Base-by-base conservation (phyloP, 2,329 filamentous ascomycete genomes). In the Bertia moriformis region DNA sequence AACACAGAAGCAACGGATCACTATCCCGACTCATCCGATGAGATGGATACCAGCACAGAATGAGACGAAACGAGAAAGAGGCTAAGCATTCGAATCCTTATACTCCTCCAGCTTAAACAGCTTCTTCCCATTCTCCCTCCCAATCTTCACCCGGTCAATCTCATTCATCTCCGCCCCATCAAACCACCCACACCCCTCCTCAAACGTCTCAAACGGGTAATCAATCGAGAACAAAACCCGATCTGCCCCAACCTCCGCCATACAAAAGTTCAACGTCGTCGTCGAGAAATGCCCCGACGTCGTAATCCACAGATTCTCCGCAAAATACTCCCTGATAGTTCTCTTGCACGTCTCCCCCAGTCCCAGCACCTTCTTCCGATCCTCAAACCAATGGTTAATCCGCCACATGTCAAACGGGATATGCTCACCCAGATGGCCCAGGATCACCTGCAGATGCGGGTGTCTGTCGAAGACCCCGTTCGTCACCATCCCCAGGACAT, bases 371-470 rank as follows among this genome's bases (percentile, higher is more conserved):
- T 59, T 58, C 52, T 59, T 58, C 29, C 51, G 46, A 30, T 58
- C 56, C 44, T 59, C 55, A 29, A 59, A 58, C 56, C 56, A 59
- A 42, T 60, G 56, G 39, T 61, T 58, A 30, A 63, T 64, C 1
- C 62, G 54, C 63, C 63, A 67, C 46, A 69, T 53, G 41, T 67
- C 63, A 43, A 66, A 66, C 1, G 65, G 65, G n/a, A 67, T 55
- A 38, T 66, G 62, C 45, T 67, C 64, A 15, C 63, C 63, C 40
- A 67, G 45, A 44, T 68, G 63, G 1, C 64, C 63, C 4, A 69
- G 49, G 40, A 69, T 62, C 29, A 69, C 47, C 46, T 69, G 57
- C 3, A 65, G 52, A 19, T 60, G 59, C 0, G 65, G 64, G 42
- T 62, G 53, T 13, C 63, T 55, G 45, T 68, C 65, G 39, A 69